Evolutionary conservation across 2,329 filamentous ascomycete species (phyloP).

Genomic region (Botrytis pseudocinerea): DNA sequence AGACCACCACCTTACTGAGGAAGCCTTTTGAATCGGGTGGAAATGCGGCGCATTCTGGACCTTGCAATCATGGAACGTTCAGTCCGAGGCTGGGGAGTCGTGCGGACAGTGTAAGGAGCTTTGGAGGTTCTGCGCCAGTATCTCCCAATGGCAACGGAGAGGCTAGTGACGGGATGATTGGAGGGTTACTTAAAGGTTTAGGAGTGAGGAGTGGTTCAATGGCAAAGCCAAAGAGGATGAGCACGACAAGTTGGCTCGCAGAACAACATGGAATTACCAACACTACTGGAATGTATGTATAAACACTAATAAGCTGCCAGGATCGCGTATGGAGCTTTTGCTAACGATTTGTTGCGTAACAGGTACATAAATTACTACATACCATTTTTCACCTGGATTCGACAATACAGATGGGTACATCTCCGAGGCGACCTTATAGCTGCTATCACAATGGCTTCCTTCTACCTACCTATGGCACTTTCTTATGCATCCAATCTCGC

Average conservation of each 20-base stretch:
- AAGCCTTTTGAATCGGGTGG: conserved; percentile 38
- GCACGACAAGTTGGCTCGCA: conserved; percentile 70
- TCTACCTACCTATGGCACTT: conserved; percentile 96
- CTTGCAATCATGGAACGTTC: conserved; percentile 74
- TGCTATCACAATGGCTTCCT: conserved; percentile 93
- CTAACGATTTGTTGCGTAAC: conserved; percentile 7
- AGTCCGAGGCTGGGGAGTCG: conserved; percentile 60
- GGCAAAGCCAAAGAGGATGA: conserved; percentile 60
- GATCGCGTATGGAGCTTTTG: background rate
- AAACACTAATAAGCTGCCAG: background rate
- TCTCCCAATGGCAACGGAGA: conserved; percentile 26
- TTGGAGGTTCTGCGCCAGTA: conserved; percentile 30
- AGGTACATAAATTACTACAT: conserved; percentile 94
- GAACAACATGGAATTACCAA: conserved; percentile 73
- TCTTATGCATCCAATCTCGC: conserved; percentile 91
- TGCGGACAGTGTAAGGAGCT: conserved; percentile 35
- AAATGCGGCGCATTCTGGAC: conserved; percentile 39
- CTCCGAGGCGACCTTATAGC: conserved; percentile 84
- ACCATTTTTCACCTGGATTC: conserved; percentile 86
- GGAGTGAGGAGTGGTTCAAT: conserved; percentile 31
- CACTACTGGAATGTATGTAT: conserved; percentile 68
- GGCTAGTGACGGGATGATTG: conserved; percentile 31
- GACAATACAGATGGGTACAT: conserved; percentile 80
- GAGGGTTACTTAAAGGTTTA: conserved; percentile 32
- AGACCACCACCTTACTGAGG: conserved; percentile 56